Conservation (phyloP, 2,329 filamentous ascomycete species). For the Colletotrichum tamarilloi region DNA sequence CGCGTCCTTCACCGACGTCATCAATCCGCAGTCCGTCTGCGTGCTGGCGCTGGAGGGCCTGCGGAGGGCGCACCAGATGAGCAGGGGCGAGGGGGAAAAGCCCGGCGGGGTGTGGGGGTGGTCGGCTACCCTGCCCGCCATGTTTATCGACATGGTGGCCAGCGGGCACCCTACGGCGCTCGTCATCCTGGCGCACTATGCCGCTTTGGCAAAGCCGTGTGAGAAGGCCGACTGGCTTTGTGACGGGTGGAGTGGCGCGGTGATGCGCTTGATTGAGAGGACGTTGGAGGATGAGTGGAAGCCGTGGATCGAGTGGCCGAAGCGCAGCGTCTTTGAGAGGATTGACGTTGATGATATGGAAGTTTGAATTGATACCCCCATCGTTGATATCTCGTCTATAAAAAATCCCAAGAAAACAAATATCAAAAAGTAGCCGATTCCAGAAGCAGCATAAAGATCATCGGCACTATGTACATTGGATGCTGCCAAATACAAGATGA, state of each 20-base stretch:
- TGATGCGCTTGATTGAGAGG: slow-evolving; percentile 32
- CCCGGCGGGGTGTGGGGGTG: slow-evolving; percentile 32
- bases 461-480: no score
- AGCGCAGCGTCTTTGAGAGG: slow-evolving; percentile 29
- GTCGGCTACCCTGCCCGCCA: slow-evolving; percentile 29
- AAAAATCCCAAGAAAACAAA: not conserved
- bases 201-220: slow-evolving; percentile 23
- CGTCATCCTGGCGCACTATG: slow-evolving; percentile 38
- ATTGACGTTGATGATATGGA: slow-evolving; percentile 37
- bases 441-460: no score
- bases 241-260: slow-evolving; percentile 33
- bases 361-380: slow-evolving; percentile 10
- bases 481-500: not conserved
- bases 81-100: not conserved
- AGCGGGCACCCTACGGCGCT: slow-evolving; percentile 34
- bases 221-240: slow-evolving; percentile 27
- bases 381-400: not conserved
- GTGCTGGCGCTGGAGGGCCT: slow-evolving; percentile 36
- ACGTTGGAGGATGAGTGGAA: slow-evolving; percentile 27
- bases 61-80: slow-evolving; percentile 19
- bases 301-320: slow-evolving; percentile 37
- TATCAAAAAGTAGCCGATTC: no score
- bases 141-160: slow-evolving; percentile 37
- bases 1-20: slow-evolving; percentile 14
- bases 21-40: slow-evolving; percentile 27